Percentiles rank a stretch among this genome's conserved stretches.
Conservation (phyloP, 2,329 filamentous ascomycete species). For the Phialophora macrospora region DNA sequence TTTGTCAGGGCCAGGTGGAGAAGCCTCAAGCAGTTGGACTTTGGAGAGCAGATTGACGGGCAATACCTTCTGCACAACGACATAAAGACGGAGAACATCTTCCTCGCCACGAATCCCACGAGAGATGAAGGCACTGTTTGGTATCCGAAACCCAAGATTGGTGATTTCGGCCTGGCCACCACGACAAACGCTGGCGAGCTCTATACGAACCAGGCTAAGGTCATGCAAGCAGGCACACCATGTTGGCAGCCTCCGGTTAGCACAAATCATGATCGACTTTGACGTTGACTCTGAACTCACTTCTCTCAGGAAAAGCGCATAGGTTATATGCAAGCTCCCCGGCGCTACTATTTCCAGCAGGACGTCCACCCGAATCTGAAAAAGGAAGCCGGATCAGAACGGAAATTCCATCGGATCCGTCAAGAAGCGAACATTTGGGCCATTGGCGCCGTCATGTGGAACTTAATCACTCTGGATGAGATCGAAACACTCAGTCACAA, state of each 20-base stretch:
- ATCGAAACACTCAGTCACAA: constrained; percentile 20
- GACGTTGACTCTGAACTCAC: not conserved
- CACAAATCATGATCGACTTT: not conserved
- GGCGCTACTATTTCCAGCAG: constrained; percentile 4
- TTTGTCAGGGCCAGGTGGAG: constrained; percentile 19
- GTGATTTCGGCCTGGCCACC: constrained; percentile 31
- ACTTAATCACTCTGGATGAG: constrained; percentile 23
- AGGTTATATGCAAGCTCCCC: not conserved
- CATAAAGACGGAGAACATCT: constrained; percentile 30
- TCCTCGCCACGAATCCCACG: constrained; percentile 16
- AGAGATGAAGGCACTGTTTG: not conserved
- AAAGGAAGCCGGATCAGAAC: constrained; percentile 1
- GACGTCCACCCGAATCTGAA: constrained; percentile 7
- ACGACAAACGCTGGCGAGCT: constrained; percentile 21
- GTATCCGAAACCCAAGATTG: constrained; percentile 32
- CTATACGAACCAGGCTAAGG: constrained; percentile 2
- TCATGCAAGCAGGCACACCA: constrained; percentile 6
- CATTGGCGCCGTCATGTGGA: constrained; percentile 29
- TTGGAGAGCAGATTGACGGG: constrained; percentile 10
- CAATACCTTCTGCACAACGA: constrained; percentile 33
- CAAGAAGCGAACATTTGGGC: constrained; percentile 27
- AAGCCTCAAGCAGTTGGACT: constrained; percentile 15
- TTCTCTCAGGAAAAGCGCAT: constrained; percentile 8
- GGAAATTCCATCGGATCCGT: constrained; percentile 18
- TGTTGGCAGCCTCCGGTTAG: constrained; percentile 13